Conservation (phyloP, 345 rosid species). For the Corchorus olitorius region DNA sequence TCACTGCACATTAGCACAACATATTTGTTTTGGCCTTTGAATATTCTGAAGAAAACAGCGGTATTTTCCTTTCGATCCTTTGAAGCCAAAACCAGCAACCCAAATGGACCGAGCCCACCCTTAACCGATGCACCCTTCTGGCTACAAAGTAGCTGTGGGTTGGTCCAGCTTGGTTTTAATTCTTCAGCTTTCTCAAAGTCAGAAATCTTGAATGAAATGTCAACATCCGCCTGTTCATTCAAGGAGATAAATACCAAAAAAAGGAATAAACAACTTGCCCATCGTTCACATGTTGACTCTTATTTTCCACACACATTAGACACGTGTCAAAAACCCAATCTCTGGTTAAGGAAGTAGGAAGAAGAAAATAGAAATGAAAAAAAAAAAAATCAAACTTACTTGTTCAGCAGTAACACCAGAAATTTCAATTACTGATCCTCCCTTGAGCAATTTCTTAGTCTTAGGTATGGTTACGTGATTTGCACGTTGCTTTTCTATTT, state of each 20-base stretch:
- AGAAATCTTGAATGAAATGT: conserved; percentile 46
- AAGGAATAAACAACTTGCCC: neutral
- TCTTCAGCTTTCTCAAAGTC: conserved; percentile 53
- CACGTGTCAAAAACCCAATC: neutral
- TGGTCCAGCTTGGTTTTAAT: conserved; percentile 55
- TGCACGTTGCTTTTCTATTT: conserved; percentile 43
- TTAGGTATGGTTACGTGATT: conserved; percentile 27
- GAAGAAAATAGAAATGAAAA: too few relatives aligned
- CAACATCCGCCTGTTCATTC: conserved; percentile 64
- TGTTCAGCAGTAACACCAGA: conserved; percentile 57
- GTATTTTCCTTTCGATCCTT: conserved; percentile 54
- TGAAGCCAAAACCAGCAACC: conserved; percentile 57
- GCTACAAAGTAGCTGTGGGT: conserved; percentile 54
- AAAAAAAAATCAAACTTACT: conserved; percentile 20
- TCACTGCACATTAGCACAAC: conserved; percentile 71
- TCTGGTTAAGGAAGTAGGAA: neutral
- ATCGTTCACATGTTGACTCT: neutral
- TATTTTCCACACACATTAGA: neutral
- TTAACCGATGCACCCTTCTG: conserved; percentile 37
- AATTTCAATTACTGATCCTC: conserved; percentile 42
- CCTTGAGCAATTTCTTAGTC: conserved; percentile 28
- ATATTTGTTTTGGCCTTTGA: conserved; percentile 41
- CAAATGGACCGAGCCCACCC: conserved; percentile 70
- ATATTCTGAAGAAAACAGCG: conserved; percentile 60
- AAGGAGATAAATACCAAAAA: neutral